Percentiles rank a stretch among this genome's conserved stretches.
Evolutionary conservation across 345 rosid genomes (phyloP).

Genomic region (Populus simonii): DNA sequence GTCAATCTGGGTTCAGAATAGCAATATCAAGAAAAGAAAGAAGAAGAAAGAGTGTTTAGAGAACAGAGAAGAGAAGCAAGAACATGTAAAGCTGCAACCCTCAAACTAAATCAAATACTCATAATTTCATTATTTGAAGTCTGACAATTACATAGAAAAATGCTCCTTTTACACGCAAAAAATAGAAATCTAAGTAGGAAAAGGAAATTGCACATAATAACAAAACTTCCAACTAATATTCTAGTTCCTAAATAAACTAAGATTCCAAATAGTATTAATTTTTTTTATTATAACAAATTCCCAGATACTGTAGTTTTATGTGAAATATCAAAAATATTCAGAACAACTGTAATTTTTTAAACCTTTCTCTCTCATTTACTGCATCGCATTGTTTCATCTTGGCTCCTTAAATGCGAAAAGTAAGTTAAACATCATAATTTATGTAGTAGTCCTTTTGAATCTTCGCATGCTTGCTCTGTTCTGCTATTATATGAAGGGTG

Average conservation of each 20-base stretch:
- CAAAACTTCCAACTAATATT: not conserved
- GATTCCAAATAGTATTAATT: not conserved
- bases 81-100: not conserved
- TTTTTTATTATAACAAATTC: not conserved
- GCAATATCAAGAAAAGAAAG: not conserved
- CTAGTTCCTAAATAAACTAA: not conserved
- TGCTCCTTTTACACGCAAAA: not conserved
- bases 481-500: not conserved
- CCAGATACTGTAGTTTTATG: not conserved
- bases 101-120: not conserved
- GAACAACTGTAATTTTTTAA: not conserved
- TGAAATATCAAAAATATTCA: not conserved
- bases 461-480: not conserved
- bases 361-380: not conserved
- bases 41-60: not conserved
- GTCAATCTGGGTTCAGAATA: not conserved
- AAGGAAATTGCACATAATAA: not conserved
- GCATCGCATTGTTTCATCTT: not conserved
- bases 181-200: not conserved
- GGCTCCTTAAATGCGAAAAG: not conserved
- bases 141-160: no score
- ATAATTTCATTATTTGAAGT: not conserved
- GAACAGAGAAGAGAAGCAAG: not conserved
- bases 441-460: not conserved
- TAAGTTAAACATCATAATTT: not conserved